These are phyloP conservation scores for Agarophyton chilense DNA, from an alignment of 23 red algal genomes.

Conservation along the genomic window DNA sequence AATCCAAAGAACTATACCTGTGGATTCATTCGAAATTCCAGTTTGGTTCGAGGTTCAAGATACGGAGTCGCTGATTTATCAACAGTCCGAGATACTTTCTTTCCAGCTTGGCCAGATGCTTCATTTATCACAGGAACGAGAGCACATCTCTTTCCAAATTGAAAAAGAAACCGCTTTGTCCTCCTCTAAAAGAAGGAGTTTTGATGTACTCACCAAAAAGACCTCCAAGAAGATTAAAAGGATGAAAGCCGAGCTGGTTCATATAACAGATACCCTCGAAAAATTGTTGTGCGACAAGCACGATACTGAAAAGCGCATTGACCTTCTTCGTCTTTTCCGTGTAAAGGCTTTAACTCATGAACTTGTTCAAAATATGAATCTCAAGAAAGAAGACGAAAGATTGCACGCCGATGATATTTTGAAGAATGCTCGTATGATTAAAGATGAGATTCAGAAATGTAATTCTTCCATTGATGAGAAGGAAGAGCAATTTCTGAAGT, in stretches of 20 bases:
- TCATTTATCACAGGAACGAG: constrained; percentile 30
- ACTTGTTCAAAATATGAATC: constrained; percentile 9
- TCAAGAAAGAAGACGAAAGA: neutral
- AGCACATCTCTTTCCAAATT: constrained; percentile 11
- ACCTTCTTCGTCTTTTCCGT: constrained; percentile 17
- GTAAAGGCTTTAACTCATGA: constrained; percentile 34
- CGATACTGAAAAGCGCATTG: constrained; percentile 23
- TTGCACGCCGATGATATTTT: neutral
- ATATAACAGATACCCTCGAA: constrained; percentile 15
- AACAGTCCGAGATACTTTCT: constrained; percentile 25
- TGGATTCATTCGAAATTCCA: constrained; percentile 21
- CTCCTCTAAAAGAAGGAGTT: constrained; percentile 6
- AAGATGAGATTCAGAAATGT: neutral
- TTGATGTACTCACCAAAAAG: constrained; percentile 26
- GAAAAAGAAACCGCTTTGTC: neutral
- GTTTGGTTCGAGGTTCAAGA: constrained; percentile 7
- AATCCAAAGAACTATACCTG: constrained; percentile 23
- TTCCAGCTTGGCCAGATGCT: constrained; percentile 37
- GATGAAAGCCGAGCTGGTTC: neutral
- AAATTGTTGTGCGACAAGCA: constrained; percentile 16
- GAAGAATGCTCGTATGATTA: constrained; percentile 26
- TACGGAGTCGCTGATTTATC: constrained; percentile 26
- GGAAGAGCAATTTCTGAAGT: constrained; percentile 13
- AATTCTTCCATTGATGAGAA: constrained; percentile 11
- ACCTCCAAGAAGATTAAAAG: constrained; percentile 19